phyloP scores from a whole-genome alignment of 2,329 filamentous ascomycete genomes.

The Claviceps capensis region DNA sequence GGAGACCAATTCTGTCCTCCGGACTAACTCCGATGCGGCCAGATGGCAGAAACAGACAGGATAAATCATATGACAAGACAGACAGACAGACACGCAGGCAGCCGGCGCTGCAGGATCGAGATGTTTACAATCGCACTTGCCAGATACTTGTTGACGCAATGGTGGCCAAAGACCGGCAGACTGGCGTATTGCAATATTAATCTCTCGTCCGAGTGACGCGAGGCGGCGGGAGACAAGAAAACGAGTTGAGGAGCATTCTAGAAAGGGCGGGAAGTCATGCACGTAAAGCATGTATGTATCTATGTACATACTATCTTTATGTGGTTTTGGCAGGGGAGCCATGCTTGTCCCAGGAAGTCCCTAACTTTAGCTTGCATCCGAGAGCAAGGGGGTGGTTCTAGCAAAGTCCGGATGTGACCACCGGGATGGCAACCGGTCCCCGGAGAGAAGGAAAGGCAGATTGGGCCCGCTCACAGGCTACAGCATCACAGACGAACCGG shows the following conservation, averaged over 20 bases:
- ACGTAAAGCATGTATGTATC: not conserved
- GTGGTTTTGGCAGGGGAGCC: constrained; percentile 4
- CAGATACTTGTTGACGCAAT: not conserved
- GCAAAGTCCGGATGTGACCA: not conserved
- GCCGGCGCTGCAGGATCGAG: too few relatives aligned
- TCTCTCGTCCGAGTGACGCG: not conserved
- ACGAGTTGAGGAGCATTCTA: constrained; percentile 1
- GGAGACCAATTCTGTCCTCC: not conserved
- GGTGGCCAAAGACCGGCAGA: not conserved
- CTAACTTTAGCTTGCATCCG: not conserved
- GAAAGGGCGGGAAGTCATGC: constrained; percentile 4
- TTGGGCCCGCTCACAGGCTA: not conserved
- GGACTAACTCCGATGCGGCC: not conserved
- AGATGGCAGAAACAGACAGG: too few relatives aligned
- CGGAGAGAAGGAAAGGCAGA: not conserved
- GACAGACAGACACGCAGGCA: too few relatives aligned
- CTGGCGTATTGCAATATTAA: not conserved
- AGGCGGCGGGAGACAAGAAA: not conserved
- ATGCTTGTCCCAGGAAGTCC: constrained; percentile 1
- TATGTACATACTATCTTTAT: not conserved
- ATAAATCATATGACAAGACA: too few relatives aligned
- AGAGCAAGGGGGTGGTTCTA: not conserved
- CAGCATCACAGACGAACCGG: not conserved
- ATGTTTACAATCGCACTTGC: not conserved
- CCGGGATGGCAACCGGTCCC: not conserved